Evolutionary conservation across 73 alveolate species (phyloP).

Genomic region (Paraurostyla sp.): DNA sequence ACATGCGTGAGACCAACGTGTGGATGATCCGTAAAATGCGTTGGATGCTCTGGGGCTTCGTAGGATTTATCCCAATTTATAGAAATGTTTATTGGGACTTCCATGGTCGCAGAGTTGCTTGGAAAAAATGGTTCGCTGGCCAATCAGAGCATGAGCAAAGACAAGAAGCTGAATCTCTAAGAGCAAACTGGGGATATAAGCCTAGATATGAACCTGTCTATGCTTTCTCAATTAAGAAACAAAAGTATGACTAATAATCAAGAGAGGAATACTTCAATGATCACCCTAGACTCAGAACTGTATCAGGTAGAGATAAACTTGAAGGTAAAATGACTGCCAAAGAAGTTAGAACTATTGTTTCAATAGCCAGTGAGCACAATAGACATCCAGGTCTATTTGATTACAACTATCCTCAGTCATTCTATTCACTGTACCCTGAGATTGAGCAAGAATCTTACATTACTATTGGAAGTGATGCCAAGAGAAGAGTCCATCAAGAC

Average conservation of each 20-base stretch:
- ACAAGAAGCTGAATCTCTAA: constrained; percentile 62
- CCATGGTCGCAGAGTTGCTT: constrained; percentile 74
- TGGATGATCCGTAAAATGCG: constrained; percentile 84
- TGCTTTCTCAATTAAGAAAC: constrained; percentile 64
- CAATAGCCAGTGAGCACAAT: constrained; percentile 74
- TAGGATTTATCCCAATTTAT: constrained; percentile 64
- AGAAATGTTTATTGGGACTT: constrained; percentile 78
- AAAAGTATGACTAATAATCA: constrained; percentile 60
- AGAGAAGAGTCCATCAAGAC: constrained; percentile 56
- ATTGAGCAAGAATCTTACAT: constrained; percentile 71
- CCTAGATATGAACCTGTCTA: constrained; percentile 77
- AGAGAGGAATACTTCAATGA: constrained; percentile 62
- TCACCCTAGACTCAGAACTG: constrained; percentile 55
- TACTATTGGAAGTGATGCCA: constrained; percentile 57
- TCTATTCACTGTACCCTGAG: constrained; percentile 77
- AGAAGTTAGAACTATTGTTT: constrained; percentile 54
- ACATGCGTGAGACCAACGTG: constrained; percentile 83
- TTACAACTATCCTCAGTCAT: constrained; percentile 62
- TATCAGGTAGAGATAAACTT: background rate
- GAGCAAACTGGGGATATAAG: constrained; percentile 76
- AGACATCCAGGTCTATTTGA: constrained; percentile 75
- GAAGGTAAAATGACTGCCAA: constrained; percentile 40
- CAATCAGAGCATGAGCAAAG: constrained; percentile 66
- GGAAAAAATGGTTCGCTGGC: constrained; percentile 52
- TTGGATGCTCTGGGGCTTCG: constrained; percentile 81